Percentiles rank a stretch among this genome's conserved stretches.
phyloP scores from a whole-genome alignment of 2,329 filamentous ascomycete genomes.

The Sporothrix sp. region DNA sequence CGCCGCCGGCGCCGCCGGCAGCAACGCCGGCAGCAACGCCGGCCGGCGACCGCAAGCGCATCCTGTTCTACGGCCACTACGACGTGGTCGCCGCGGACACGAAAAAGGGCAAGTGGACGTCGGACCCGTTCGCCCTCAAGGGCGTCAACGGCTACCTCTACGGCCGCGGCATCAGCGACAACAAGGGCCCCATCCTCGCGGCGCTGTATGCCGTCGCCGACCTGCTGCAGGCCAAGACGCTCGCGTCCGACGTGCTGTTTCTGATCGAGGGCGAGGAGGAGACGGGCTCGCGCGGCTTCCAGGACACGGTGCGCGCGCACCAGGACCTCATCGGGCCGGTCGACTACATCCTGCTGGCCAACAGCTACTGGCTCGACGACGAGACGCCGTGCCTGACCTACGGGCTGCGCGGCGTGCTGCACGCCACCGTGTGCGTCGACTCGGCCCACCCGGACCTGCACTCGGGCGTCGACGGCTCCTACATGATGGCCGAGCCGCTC shows the following conservation, averaged over 20 bases:
- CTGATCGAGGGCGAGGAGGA: constrained; percentile 96
- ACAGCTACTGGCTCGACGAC: constrained; percentile 98
- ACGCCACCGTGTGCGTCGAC: constrained; percentile 81
- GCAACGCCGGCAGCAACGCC: too few relatives aligned
- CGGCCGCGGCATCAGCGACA: constrained; percentile 91
- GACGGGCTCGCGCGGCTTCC: constrained; percentile 83
- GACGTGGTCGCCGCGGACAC: constrained; percentile 89
- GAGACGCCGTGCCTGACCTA: constrained; percentile 93
- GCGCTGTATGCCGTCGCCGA: constrained; percentile 91
- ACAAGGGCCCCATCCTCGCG: constrained; percentile 92
- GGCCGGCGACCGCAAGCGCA: too few relatives aligned
- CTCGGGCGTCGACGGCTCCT: constrained; percentile 92
- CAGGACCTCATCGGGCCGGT: constrained; percentile 80
- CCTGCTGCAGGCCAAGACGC: constrained; percentile 68
- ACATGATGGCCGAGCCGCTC: constrained; percentile 79
- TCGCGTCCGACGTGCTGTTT: constrained; percentile 85
- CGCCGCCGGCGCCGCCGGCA: constrained; percentile 35
- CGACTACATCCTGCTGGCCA: constrained; percentile 90
- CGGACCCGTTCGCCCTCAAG: constrained; percentile 80
- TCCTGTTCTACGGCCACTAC: constrained; percentile 96
- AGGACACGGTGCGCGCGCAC: constrained; percentile 67
- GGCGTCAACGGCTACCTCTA: constrained; percentile 90
- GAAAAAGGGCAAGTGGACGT: constrained; percentile 71
- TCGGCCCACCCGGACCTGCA: constrained; percentile 83
- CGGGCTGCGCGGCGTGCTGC: constrained; percentile 83